phyloP scores from a whole-genome alignment of 2,329 filamentous ascomycete genomes.

The Colletotrichum limetticola region DNA sequence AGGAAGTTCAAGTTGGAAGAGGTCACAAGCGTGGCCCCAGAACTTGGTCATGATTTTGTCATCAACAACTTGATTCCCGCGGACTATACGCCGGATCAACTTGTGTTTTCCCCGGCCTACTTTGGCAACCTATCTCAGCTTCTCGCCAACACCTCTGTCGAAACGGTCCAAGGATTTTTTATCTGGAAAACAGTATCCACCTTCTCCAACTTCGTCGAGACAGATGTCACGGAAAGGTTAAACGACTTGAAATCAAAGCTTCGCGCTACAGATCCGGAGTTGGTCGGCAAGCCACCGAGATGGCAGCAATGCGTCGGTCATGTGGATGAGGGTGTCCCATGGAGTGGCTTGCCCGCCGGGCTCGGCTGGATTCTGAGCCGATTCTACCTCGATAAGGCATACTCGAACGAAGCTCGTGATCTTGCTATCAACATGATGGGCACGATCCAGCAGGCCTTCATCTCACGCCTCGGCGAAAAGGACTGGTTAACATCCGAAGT shows the following conservation, averaged over 20 bases:
- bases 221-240: conserved; percentile 67
- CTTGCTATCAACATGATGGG: conserved; percentile 76
- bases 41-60: conserved; percentile 63
- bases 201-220: conserved; percentile 65
- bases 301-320: conserved; percentile 72
- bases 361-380: conserved; percentile 76
- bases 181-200: conserved; percentile 70
- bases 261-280: conserved; percentile 2
- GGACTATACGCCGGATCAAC: conserved; percentile 41
- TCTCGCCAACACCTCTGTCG: conserved; percentile 61
- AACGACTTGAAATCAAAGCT: conserved; percentile 54
- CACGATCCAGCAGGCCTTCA: conserved; percentile 76
- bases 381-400: conserved; percentile 76
- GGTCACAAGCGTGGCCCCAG: conserved; percentile 63
- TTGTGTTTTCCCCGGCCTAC: conserved; percentile 67
- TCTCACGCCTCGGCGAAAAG: conserved; percentile 65
- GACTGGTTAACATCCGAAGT: conserved; percentile 74
- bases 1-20: conserved; percentile 55
- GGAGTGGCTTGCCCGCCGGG: conserved; percentile 44
- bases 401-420: conserved; percentile 72
- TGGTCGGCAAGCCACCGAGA: conserved; percentile 63
- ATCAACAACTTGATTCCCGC: conserved; percentile 62
- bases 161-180: conserved; percentile 69
- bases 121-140: conserved; percentile 67
- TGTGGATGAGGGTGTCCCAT: conserved; percentile 53